Conservation (phyloP, 805 yeast species). For the Hanseniaspora osmophila region DNA sequence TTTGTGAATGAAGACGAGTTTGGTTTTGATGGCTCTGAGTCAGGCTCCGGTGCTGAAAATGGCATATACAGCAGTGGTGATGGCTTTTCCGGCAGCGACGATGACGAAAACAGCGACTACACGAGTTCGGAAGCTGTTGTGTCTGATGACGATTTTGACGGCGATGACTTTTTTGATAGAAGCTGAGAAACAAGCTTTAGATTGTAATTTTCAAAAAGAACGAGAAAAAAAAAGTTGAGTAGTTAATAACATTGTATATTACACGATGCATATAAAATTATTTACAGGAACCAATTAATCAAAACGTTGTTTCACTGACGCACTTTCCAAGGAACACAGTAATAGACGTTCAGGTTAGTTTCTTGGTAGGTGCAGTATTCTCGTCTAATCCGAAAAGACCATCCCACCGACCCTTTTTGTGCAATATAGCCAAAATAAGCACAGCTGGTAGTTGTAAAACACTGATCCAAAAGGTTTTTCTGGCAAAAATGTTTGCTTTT, state of each 20-base stretch:
- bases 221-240: no score
- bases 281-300: not conserved
- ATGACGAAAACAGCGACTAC: slow-evolving; percentile 4
- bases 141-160: slow-evolving; percentile 21
- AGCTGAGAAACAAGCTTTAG: slow-evolving; percentile 1
- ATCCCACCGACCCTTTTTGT: slow-evolving; percentile 93
- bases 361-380: slow-evolving; percentile 4
- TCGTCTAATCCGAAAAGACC: slow-evolving; percentile 31
- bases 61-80: slow-evolving; percentile 7
- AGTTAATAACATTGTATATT: no score
- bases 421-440: slow-evolving; percentile 80
- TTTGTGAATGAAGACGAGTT: slow-evolving; percentile 8
- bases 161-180: slow-evolving; percentile 8
- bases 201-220: not conserved
- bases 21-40: slow-evolving; percentile 12
- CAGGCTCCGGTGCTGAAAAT: slow-evolving; percentile 14
- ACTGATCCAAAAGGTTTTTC: slow-evolving; percentile 82
- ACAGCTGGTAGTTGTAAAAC: slow-evolving; percentile 90
- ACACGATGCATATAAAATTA: no score
- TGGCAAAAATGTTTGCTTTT: slow-evolving; percentile 56
- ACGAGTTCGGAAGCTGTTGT: slow-evolving; percentile 20
- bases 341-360: slow-evolving; percentile 5
- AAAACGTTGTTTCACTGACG: not conserved
- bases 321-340: no score
- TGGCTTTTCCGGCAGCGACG: slow-evolving; percentile 1